Percentiles rank a stretch among this genome's conserved stretches.
These are phyloP conservation scores for Plantago coronopus DNA, from an alignment of 305 asterid genomes.

Conservation along the genomic window DNA sequence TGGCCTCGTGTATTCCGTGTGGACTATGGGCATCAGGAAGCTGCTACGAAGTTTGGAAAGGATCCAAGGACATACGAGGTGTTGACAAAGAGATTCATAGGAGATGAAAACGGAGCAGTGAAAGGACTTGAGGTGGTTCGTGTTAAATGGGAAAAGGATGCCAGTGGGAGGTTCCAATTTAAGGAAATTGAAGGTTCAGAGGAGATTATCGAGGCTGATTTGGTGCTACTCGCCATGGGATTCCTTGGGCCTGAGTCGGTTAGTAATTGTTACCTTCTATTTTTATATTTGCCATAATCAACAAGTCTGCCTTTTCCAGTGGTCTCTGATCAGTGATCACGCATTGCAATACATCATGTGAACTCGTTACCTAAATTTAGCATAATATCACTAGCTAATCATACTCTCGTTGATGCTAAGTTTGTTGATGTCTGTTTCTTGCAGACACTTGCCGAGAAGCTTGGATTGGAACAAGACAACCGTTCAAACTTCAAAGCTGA, in stretches of 20 bases:
- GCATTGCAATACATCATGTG: too few relatives aligned
- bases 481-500: constrained; percentile 92
- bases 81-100: constrained; percentile 80
- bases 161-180: constrained; percentile 71
- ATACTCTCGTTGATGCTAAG: background rate
- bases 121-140: constrained; percentile 82
- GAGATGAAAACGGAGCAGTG: constrained; percentile 72
- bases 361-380: background rate
- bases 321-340: background rate
- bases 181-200: constrained; percentile 94
- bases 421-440: background rate
- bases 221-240: constrained; percentile 94
- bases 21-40: constrained; percentile 98
- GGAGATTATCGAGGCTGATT: constrained; percentile 81
- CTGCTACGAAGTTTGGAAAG: constrained; percentile 82
- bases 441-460: constrained; percentile 74
- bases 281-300: too few relatives aligned
- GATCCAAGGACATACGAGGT: constrained; percentile 93
- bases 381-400: too few relatives aligned
- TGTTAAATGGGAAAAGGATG: constrained; percentile 93
- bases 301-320: too few relatives aligned
- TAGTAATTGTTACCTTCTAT: constrained; percentile 24
- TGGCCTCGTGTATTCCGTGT: constrained; percentile 96
- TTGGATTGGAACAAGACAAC: constrained; percentile 75
- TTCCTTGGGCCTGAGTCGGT: constrained; percentile 99